Percentiles rank a stretch among this genome's conserved stretches.
These are phyloP conservation scores for Plasmodiophora brassicae DNA, from an alignment of 208 protist species.

Conservation along the genomic window DNA sequence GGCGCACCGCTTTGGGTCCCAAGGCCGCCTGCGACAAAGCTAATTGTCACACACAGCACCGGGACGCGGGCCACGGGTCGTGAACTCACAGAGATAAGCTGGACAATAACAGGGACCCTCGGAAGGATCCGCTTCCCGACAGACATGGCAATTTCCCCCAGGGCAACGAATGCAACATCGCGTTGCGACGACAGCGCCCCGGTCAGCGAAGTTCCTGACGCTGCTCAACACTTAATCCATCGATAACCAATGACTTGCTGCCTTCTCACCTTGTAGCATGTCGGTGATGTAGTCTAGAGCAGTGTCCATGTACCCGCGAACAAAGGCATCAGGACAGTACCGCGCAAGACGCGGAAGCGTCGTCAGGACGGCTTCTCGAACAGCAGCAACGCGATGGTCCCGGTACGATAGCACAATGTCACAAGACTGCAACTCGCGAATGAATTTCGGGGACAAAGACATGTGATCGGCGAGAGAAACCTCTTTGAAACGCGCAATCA, in stretches of 20 bases:
- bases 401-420: background rate
- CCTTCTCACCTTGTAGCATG: background rate
- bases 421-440: background rate
- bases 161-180: background rate
- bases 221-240: background rate
- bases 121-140: background rate
- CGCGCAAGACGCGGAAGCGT: background rate
- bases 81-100: background rate
- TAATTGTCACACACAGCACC: background rate
- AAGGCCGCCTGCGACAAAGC: background rate
- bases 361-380: background rate
- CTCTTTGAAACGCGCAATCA: constrained; percentile 45
- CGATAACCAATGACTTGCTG: background rate
- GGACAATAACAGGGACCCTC: background rate
- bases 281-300: constrained; percentile 14
- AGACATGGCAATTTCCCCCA: background rate
- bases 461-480: constrained; percentile 9
- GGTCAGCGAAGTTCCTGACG: background rate
- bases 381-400: background rate
- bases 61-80: background rate
- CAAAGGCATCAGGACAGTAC: background rate
- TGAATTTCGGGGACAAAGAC: background rate
- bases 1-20: background rate
- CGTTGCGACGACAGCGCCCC: background rate
- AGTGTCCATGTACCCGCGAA: background rate